A percentile compares a stretch with the other conserved stretches of the same genome.
Evolutionary conservation across 164 flowering plant genomes (phyloP).

Genomic region (Aristolochia californica): DNA sequence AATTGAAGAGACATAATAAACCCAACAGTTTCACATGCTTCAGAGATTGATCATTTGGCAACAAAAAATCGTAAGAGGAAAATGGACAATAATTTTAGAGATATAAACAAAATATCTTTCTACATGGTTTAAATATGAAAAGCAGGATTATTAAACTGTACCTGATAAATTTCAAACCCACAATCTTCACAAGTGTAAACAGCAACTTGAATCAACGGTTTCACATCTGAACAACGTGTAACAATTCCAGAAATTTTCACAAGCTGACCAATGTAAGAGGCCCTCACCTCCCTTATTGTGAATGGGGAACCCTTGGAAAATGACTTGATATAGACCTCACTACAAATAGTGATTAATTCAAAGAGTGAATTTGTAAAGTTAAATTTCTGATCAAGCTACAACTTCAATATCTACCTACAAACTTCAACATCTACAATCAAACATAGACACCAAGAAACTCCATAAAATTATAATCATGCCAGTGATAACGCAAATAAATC

Average conservation of each 20-base stretch:
- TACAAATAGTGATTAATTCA: conserved; percentile 16
- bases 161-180: conserved; percentile 99
- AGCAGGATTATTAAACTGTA: conserved; percentile 9
- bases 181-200: conserved; percentile 98
- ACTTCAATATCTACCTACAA: too few species aligned
- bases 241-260: conserved; percentile 89
- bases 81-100: not conserved
- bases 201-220: conserved; percentile 97
- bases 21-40: not conserved
- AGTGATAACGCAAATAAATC: too few species aligned
- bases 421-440: too few species aligned
- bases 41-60: too few species aligned
- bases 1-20: not conserved
- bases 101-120: not conserved
- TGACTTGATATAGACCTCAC: conserved; percentile 87
- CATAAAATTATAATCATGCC: too few species aligned
- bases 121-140: not conserved
- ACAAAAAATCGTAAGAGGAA: too few species aligned
- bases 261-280: conserved; percentile 92
- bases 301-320: conserved; percentile 71
- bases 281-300: conserved; percentile 89
- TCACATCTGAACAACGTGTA: conserved; percentile 97
- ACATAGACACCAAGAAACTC: too few species aligned
- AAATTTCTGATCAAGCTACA: too few species aligned
- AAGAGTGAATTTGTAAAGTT: too few species aligned